Evolutionary conservation across 202 grass and related monocot species (phyloP).

Genomic region (Miscanthus sacchariflorus): DNA sequence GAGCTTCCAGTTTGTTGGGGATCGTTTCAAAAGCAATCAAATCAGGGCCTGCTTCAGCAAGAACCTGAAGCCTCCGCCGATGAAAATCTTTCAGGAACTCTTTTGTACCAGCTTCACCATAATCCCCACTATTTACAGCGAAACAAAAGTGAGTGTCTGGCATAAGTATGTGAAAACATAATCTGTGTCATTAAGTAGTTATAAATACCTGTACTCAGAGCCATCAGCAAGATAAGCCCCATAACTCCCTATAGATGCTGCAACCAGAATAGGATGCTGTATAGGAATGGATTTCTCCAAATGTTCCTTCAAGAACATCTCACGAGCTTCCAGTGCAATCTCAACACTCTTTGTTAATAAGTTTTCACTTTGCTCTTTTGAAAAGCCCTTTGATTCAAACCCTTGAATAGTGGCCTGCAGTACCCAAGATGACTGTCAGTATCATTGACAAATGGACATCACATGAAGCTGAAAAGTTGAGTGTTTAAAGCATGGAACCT

Average conservation of each 20-base stretch:
- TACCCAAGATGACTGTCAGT: constrained; percentile 36
- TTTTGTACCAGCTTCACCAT: constrained; percentile 70
- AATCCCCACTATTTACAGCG: constrained; percentile 72
- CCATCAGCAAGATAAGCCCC: constrained; percentile 98
- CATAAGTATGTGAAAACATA: not conserved
- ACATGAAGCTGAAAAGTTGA: constrained; percentile 23
- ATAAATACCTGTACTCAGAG: constrained; percentile 90
- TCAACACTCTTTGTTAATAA: constrained; percentile 79
- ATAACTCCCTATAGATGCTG: constrained; percentile 94
- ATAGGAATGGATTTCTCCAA: constrained; percentile 34
- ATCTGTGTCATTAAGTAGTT: not conserved
- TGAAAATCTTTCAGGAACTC: constrained; percentile 93
- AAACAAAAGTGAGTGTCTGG: constrained; percentile 28
- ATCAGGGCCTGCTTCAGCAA: constrained; percentile 82
- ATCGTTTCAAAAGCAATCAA: constrained; percentile 97
- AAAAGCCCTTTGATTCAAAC: constrained; percentile 80
- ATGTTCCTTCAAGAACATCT: constrained; percentile 66
- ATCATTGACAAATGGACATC: not conserved
- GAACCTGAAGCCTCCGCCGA: constrained; percentile 74
- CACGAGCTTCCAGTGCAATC: constrained; percentile 80
- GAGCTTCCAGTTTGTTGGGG: constrained; percentile 97
- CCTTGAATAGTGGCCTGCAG: constrained; percentile 94
- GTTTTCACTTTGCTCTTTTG: constrained; percentile 70
- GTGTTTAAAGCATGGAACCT: constrained; percentile 54
- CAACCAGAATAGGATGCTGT: constrained; percentile 73